phyloP scores from a whole-genome alignment of 2,329 filamentous ascomycete genomes.

The Didymella lethalis region DNA sequence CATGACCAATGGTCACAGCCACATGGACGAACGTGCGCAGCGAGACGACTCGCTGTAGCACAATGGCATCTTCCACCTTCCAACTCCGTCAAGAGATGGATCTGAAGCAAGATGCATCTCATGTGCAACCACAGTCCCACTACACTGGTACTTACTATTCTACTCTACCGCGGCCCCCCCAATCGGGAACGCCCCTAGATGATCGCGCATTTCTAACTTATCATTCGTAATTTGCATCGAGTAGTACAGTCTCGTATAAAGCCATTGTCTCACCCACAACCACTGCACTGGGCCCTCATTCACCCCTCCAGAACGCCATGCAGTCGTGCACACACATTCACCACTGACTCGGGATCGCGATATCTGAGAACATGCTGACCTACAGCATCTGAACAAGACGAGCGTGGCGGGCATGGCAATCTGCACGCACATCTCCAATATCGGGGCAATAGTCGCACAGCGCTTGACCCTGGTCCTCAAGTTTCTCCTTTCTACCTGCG shows the following conservation, averaged over 20 bases:
- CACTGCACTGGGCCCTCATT: constrained; percentile 7
- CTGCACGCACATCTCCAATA: constrained; percentile 17
- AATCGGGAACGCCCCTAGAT: not conserved
- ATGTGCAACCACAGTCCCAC: constrained; percentile 11
- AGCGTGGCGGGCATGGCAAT: constrained; percentile 2
- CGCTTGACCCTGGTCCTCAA: constrained; percentile 7
- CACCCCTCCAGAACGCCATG: constrained; percentile 23
- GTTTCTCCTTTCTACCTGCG: constrained; percentile 1
- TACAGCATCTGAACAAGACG: constrained; percentile 25
- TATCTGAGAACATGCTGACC: constrained; percentile 16
- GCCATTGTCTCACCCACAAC: constrained; percentile 17
- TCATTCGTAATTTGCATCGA: constrained; percentile 12
- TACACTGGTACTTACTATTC: not conserved
- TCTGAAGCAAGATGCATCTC: constrained; percentile 12
- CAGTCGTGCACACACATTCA: constrained; percentile 20
- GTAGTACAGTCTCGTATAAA: constrained; percentile 20
- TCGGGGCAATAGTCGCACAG: constrained; percentile 18
- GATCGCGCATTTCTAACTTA: not conserved
- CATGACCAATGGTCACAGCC: constrained; percentile 20
- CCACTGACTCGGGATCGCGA: constrained; percentile 12
- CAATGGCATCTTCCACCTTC: constrained; percentile 11
- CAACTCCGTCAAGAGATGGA: constrained; percentile 6
- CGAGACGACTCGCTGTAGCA: constrained; percentile 7
- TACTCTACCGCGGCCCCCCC: constrained; percentile 2
- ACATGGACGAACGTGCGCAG: constrained; percentile 26